Evolutionary conservation across 2,329 filamentous ascomycete species (phyloP), one percentile per base, ranked within the genome.

Genomic region (Fusarium sp.): DNA sequence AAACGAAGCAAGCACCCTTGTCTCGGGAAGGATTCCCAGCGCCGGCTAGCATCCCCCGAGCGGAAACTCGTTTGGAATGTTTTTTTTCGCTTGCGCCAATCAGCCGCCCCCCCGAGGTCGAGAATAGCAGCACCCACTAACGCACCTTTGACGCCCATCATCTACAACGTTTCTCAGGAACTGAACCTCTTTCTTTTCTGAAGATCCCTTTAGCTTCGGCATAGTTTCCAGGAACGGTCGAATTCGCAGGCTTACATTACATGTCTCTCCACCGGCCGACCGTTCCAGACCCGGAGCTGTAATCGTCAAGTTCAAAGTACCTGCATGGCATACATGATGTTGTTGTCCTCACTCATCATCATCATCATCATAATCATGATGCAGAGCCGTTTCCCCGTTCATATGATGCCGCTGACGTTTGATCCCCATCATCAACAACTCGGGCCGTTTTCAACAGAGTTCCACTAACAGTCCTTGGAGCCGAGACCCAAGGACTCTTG

Each of bases 1-100:
- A 59, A 34, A 59, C 45, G 61, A 59, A 20, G n/a, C 35, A 41
- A 18, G 11, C 20, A 20, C 23, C 52, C 72, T 64, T 75, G 72
- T 75, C 66, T 70, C 72, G 72, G 72, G 72, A 74, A 75, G 72
- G 69, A 70, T 18, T 25, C 50, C 18, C n/a, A 59, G 45, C 61
- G 41, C 58, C 39, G 27, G 37, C 37, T 69, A 59, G 39, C 41
- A 20, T 35, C 32, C 27, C 25, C 25, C 50, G 32, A 54, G 23
- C 45, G 41, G 59, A 68, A 62, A 60, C 64, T 54, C 66, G 59
- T 41, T 18, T 37, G 23, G 14, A 52, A 62, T 56, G 27, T 4
- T 8, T 43, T 25, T 48, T 25, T 6, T 13, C 41, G 45, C 62
- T 71, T 64, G 43, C 63, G 64, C 60, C 69, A 77, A 72, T 77